Conservation (phyloP, 2,329 filamentous ascomycete species). For the Nothophaeocryptopus gaeumannii region DNA sequence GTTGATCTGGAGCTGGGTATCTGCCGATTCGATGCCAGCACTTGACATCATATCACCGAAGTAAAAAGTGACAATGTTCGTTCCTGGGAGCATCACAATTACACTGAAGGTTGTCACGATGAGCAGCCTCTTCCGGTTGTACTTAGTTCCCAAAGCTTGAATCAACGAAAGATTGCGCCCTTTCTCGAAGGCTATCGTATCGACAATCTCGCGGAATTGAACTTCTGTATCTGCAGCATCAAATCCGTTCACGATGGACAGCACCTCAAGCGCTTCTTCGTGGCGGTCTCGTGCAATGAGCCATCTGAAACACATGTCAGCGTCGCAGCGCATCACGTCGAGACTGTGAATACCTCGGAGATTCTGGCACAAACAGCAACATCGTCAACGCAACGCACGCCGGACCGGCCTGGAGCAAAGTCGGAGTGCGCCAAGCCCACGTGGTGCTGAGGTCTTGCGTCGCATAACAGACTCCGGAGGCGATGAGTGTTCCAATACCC, state of each 20-base stretch:
- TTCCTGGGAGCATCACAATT: slow-evolving; percentile 5
- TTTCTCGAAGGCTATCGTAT: slow-evolving; percentile 6
- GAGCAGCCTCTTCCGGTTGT: not conserved
- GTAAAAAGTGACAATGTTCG: slow-evolving; percentile 6
- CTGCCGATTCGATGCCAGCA: slow-evolving; percentile 1
- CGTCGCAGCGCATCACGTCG: too few species aligned
- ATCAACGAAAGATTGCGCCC: not conserved
- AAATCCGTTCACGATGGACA: not conserved
- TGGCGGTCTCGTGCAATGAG: slow-evolving; percentile 1
- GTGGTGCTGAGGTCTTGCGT: not conserved
- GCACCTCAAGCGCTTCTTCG: not conserved
- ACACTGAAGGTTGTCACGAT: slow-evolving; percentile 4
- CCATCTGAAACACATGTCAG: not conserved
- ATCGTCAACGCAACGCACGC: not conserved
- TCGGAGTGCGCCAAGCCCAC: slow-evolving; percentile 1
- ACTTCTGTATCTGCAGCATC: slow-evolving; percentile 2
- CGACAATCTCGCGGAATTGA: slow-evolving; percentile 3
- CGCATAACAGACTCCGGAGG: slow-evolving; percentile 1
- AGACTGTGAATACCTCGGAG: not conserved
- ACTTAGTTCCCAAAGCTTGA: not conserved
- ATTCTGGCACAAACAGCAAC: slow-evolving; percentile 2
- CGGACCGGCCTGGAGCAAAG: not conserved
- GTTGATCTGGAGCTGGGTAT: slow-evolving; percentile 6
- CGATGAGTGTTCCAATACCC: slow-evolving; percentile 1
- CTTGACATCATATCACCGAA: slow-evolving; percentile 6